Conservation (phyloP, 2,329 filamentous ascomycete species). For the Furcasterigmium sp. region DNA sequence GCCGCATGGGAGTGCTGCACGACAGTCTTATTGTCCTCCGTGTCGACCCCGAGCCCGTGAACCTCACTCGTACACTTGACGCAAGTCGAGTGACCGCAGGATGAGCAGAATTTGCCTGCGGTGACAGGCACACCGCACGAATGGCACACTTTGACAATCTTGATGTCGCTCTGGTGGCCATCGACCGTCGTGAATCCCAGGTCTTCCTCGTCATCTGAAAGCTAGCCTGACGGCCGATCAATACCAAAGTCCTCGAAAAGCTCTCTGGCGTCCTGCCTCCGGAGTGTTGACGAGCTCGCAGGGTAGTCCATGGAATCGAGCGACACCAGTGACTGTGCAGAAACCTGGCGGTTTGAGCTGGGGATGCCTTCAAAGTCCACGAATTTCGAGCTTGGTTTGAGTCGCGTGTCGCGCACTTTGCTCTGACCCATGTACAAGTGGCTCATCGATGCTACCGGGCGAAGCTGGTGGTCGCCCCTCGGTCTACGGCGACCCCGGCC, state of each 20-base stretch:
- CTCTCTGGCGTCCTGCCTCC: conserved; percentile 36
- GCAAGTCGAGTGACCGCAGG: conserved; percentile 48
- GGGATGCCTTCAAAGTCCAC: not conserved
- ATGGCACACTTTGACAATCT: conserved; percentile 37
- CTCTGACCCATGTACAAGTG: conserved; percentile 2
- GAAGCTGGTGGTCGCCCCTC: conserved; percentile 3
- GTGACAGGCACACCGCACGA: conserved; percentile 38
- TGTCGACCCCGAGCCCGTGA: conserved; percentile 4
- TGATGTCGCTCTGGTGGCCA: conserved; percentile 21
- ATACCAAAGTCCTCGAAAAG: conserved; percentile 43
- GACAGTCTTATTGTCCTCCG: conserved; percentile 3
- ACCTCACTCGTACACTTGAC: conserved; percentile 36
- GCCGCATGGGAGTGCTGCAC: not conserved
- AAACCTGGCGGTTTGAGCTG: conserved; percentile 2
- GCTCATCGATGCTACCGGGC: conserved; percentile 6
- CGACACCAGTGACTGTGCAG: conserved; percentile 9
- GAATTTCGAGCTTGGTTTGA: not conserved
- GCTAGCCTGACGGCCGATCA: conserved; percentile 38
- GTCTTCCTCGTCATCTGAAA: conserved; percentile 35
- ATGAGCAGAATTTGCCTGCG: conserved; percentile 33
- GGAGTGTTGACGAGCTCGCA: conserved; percentile 25
- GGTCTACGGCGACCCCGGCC: not conserved
- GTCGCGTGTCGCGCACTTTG: not conserved
- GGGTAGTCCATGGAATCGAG: conserved; percentile 14
- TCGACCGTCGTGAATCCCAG: conserved; percentile 17